Base-by-base conservation (phyloP, 2,329 filamentous ascomycete species). In the Fusarium decemcellulare region DNA sequence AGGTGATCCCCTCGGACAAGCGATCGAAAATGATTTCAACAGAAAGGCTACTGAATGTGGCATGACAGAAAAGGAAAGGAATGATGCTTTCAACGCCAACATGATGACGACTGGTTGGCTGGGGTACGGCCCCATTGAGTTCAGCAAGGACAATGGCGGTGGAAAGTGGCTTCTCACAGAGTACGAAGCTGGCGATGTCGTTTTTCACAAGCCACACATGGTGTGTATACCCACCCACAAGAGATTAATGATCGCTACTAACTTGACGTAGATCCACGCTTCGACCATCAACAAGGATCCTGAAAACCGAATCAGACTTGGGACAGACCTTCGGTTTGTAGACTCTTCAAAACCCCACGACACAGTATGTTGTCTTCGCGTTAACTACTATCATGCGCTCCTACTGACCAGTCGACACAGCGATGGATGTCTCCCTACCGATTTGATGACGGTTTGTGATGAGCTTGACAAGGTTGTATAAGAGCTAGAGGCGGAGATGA, bases 61-160 rank as follows among this genome's bases (percentile, higher is more conserved):
- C 0, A 65, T 90, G 59, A 83, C 78, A 0, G 85, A 88, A 0
- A 84, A 87, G 60, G 84, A 90, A 71, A 80, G 81, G 2, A 81
- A 78, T 43, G 78, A 77, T 32, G 86, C 83, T 2, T 90, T 87
- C 73, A 90, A 90, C 67, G 79, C 81, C 18, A 89, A 90, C 66
- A 90, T 90, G 87, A 86, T 89, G 79, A 78, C 80, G 0, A 86
- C 81, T 0, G 88, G 87, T 0, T 74, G 89, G 37, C 79, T 90
- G 2, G 83, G 83, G 10, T 83, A 88, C 32, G 82, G 81, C 0
- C 84, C 87, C 1, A 79, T 78, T 1, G 73, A 70, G 34, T 82
- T 81, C 67, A 76, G 70, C 6, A 61, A 75, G 29, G 58, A 66
- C 27, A 66, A 78, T n/a, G 61, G 64, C 5, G 62, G 61, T 2